phyloP scores from a whole-genome alignment of 2,329 filamentous ascomycete species.

The Fusarium anguioides region DNA sequence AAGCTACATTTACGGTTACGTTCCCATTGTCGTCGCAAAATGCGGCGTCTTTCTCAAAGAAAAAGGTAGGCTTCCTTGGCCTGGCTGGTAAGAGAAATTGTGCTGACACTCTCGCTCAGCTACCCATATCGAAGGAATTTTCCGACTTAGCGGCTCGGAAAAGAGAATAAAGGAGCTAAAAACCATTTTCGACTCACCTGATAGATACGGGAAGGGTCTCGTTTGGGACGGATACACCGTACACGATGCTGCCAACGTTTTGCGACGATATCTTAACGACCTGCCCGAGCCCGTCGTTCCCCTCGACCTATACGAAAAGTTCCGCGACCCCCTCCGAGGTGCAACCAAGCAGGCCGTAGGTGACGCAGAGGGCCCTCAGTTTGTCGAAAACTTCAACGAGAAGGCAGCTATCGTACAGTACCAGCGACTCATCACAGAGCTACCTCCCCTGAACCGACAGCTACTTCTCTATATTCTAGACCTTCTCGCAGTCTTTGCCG shows the following conservation, averaged over 20 bases:
- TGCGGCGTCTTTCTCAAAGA: constrained; percentile 98
- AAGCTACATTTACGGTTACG: constrained; percentile 98
- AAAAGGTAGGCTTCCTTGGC: constrained; percentile 74
- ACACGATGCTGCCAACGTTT: constrained; percentile 96
- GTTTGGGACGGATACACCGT: constrained; percentile 99
- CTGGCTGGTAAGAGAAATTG: background rate
- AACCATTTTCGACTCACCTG: constrained; percentile 90
- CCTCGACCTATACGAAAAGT: constrained; percentile 89
- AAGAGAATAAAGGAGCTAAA: constrained; percentile 98
- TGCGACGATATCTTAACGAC: constrained; percentile 94
- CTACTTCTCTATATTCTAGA: constrained; percentile 95
- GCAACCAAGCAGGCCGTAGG: constrained; percentile 78
- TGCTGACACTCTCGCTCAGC: constrained; percentile 64
- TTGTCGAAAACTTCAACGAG: constrained; percentile 72
- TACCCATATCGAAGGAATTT: constrained; percentile 95
- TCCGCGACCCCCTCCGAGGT: constrained; percentile 82
- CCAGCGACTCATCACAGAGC: constrained; percentile 89
- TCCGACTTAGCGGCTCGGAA: constrained; percentile 93
- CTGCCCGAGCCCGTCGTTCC: constrained; percentile 97
- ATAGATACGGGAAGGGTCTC: constrained; percentile 94
- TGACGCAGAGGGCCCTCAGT: constrained; percentile 75
- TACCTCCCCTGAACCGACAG: constrained; percentile 93
- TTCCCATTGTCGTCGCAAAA: constrained; percentile 97
- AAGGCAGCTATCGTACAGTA: constrained; percentile 82
- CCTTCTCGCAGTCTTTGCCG: constrained; percentile 93